Percentiles rank a stretch among this genome's conserved stretches.
These are phyloP conservation scores for Lasiosphaeria miniovina DNA, from an alignment of 495 filamentous ascomycete species.

Conservation along the genomic window DNA sequence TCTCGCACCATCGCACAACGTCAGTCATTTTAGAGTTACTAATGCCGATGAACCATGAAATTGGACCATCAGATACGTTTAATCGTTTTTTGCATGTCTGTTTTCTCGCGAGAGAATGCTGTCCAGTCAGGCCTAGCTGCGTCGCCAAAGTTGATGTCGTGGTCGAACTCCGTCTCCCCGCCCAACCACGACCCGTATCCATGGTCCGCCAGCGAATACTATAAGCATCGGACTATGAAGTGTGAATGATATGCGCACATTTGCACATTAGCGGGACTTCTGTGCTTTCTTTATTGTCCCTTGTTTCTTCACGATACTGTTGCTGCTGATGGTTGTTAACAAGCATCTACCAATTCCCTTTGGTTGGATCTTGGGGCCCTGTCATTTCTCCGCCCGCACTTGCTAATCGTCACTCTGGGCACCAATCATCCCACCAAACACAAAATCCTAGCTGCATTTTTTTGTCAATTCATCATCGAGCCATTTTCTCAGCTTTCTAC, in stretches of 20 bases:
- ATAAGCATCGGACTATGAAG: not conserved
- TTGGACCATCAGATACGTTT: slow-evolving; percentile 1
- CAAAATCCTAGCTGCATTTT: no score
- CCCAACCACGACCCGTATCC: not conserved
- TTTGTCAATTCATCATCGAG: no score
- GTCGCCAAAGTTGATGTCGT: slow-evolving; percentile 20
- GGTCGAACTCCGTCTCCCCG: slow-evolving; percentile 16
- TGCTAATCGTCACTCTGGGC: no score
- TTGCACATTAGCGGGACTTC: not conserved
- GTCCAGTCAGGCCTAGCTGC: slow-evolving; percentile 8
- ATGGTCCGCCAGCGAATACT: no score
- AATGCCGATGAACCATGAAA: slow-evolving; percentile 5
- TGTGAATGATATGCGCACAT: not conserved
- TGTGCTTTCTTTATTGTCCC: not conserved
- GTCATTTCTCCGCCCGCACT: no score
- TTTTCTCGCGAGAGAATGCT: not conserved
- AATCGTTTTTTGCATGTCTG: not conserved
- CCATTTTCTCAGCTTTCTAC: no score
- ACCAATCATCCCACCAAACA: no score
- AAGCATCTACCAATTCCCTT: not conserved
- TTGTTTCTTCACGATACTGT: not conserved
- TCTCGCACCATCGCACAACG: slow-evolving; percentile 8
- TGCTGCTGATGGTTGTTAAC: not conserved
- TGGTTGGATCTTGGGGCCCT: no score
- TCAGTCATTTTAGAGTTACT: not conserved